Base-by-base conservation (phyloP, 139 green algal species). In the Astrephomene gubernaculifera region DNA sequence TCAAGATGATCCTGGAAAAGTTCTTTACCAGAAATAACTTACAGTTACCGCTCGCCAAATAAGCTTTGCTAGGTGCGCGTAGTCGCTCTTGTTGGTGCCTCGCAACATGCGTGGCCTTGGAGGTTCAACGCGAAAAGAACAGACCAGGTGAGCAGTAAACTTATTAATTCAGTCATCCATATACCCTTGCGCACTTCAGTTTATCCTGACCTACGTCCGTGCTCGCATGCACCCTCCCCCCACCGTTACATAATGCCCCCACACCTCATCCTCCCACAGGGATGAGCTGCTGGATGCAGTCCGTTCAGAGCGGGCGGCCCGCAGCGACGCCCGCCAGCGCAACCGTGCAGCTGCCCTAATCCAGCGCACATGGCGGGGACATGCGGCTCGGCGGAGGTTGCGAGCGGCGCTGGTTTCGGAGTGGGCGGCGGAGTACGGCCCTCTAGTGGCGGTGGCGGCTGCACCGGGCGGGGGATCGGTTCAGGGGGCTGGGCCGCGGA, bases 251-350 rank as follows among this genome's bases (percentile, higher is more conserved):
- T 1, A 35, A 27, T 4, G 7, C 44, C 41, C 43, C 2, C 43
- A 43, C 71, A 39, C 7, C 27, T n/a, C 41, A 25, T 9, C 44
- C 43, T 8, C 14, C 21, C 38, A n/a, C 54, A 91, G 87, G 78
- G 86, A 92, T 35, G 86, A 93, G 81, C 82, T 95, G 12, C 71
- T 95, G 39, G 68, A 80, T 2, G 57, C 90, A 19, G 84, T 90
- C 1, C 86, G 68, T 33, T 61, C 80, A 22, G 91, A 92, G 33
- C 74, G 92, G 29, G 87, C 71, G 49, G 87, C 67, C 6, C 82
- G 92, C 21, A 83, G 53, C 35, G 80, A 83, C 17, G 70, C 53
- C 22, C 70, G 85, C 7, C 49, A 45, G 22, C 45, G 64, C 1
- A 25, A 53, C 22, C 83, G 72, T 33, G 82, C 90, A 39, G 92